Base-by-base conservation (phyloP, 306 rosid species). In the Fragaria nilgerrensis region DNA sequence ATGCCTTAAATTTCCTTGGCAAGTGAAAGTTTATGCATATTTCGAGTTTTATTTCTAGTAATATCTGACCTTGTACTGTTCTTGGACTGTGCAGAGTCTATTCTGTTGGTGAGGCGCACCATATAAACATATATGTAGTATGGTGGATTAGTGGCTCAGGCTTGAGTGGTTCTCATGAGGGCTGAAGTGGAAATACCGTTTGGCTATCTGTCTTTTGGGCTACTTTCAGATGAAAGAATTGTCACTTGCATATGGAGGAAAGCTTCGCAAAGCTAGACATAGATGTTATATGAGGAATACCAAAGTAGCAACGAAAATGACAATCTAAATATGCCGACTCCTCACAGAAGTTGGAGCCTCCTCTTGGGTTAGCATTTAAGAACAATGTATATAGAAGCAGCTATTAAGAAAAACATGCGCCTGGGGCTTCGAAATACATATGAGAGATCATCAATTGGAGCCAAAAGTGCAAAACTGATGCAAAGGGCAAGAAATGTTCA, bases 11-110 rank as follows among this genome's bases (percentile, higher is more conserved):
- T 9, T 75, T 34, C 65, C 68, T 37, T 77, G 15, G 68, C 32
- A n/a, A 56, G 27, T 72, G 34, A 29, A 44, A 36, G 50, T 73
- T 75, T 37, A 5, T 34, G 14, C 23, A 4, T 9, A 27, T 9
- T 9, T 39, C 2, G 36, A 22, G 23, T 5, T 75, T 50, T 75
- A 11, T 61, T 58, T 13, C 39, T 55, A 39, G 17, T 25, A 2
- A 55, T 68, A 25, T 8, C 80, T 80, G 34, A 66, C 78, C 72
- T 29, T 77, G 69, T 43, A 63, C 59, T 71, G 78, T 74, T 77
- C 75, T 86, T 76, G 75, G 72, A 81, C 72, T 88, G 67, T 78
- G 88, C 96, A 89, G 98, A 77, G 77, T 72, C 82, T 78, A 29
- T 90, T 87, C 83, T 78, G 74, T 73, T 86, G 96, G 96, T 89